A percentile compares a stretch with the other conserved stretches of the same genome.
These are phyloP conservation scores for Globisporangium camurandrum DNA, from an alignment of 352 stramenopile species.

Conservation along the genomic window DNA sequence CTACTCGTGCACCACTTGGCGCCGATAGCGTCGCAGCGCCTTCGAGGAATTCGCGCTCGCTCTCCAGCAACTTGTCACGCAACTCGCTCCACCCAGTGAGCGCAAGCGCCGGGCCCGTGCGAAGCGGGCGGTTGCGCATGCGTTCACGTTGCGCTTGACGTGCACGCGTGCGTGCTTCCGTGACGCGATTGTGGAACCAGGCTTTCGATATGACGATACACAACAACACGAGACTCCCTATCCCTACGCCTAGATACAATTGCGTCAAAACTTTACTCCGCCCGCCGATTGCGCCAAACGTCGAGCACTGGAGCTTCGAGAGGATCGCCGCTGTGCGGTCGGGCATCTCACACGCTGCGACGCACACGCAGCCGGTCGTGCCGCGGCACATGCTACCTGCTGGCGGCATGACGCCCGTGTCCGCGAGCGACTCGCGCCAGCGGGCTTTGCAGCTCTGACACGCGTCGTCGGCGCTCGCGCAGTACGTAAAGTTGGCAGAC, in stretches of 20 bases:
- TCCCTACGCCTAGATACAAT: slow-evolving; percentile 3
- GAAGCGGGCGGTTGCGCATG: slow-evolving; percentile 4
- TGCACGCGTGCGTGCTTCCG: not conserved
- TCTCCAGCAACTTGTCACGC: slow-evolving; percentile 14
- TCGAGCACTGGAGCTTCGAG: not conserved
- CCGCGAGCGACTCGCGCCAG: slow-evolving; percentile 4
- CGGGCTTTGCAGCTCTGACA: slow-evolving; percentile 5
- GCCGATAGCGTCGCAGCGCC: slow-evolving; percentile 1
- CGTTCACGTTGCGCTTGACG: slow-evolving; percentile 8
- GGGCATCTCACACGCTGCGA: slow-evolving; percentile 12
- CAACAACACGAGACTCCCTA: slow-evolving; percentile 2
- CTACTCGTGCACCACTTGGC: too few species aligned
- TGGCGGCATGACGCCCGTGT: not conserved
- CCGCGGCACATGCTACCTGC: slow-evolving; percentile 3
- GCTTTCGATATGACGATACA: slow-evolving; percentile 1
- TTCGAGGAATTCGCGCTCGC: slow-evolving; percentile 13
- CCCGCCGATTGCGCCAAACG: not conserved
- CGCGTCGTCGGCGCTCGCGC: slow-evolving; percentile 8
- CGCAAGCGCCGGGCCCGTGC: slow-evolving; percentile 5
- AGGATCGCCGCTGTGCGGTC: slow-evolving; percentile 6
- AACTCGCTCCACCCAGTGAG: slow-evolving; percentile 12
- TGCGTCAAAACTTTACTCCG: slow-evolving; percentile 2
- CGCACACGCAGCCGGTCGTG: slow-evolving; percentile 9
- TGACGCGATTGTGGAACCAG: slow-evolving; percentile 1
- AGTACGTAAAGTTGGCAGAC: slow-evolving; percentile 13